Conservation (phyloP, 495 filamentous ascomycete species). For the Xylaria scruposa region DNA sequence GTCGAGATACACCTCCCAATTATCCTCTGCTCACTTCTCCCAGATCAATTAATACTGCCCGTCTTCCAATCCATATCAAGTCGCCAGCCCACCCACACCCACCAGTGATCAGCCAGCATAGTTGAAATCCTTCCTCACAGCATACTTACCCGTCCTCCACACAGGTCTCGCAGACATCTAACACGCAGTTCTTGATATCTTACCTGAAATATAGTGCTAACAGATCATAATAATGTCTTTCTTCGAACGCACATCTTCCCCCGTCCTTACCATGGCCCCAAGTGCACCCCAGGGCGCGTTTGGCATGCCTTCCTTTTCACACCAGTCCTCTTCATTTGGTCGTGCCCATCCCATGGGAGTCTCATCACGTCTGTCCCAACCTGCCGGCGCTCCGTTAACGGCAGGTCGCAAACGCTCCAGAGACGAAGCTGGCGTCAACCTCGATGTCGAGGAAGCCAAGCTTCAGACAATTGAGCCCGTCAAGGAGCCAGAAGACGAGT, state of each 20-base stretch:
- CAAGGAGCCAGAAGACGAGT: conserved; percentile 61
- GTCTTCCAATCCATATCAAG: conserved; percentile 19
- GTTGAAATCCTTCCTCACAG: conserved; percentile 15
- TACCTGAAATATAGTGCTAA: conserved; percentile 43
- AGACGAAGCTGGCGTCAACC: conserved; percentile 65
- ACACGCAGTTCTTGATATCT: conserved; percentile 39
- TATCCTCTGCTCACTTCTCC: conserved; percentile 32
- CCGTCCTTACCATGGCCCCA: conserved; percentile 58
- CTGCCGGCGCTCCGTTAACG: conserved; percentile 38
- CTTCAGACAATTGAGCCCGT: conserved; percentile 44
- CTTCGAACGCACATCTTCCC: conserved; percentile 58
- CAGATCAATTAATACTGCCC: conserved; percentile 33
- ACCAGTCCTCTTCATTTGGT: conserved; percentile 51
- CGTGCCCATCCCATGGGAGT: conserved; percentile 39
- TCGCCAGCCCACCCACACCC: conserved; percentile 29
- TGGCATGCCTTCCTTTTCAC: conserved; percentile 47
- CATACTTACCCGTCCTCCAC: conserved; percentile 3
- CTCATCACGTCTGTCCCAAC: conserved; percentile 30
- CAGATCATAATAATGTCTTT: conserved; percentile 52
- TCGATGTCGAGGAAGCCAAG: conserved; percentile 53
- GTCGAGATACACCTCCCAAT: conserved; percentile 16
- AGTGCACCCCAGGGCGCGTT: conserved; percentile 56
- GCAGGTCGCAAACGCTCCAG: conserved; percentile 68
- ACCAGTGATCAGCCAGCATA: conserved; percentile 31
- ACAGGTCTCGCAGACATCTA: conserved; percentile 29